A percentile compares a stretch with the other conserved stretches of the same genome.
These are phyloP conservation scores for Lactifluus echinatus DNA, from an alignment of 768 basidiomycete species.

Conservation along the genomic window DNA sequence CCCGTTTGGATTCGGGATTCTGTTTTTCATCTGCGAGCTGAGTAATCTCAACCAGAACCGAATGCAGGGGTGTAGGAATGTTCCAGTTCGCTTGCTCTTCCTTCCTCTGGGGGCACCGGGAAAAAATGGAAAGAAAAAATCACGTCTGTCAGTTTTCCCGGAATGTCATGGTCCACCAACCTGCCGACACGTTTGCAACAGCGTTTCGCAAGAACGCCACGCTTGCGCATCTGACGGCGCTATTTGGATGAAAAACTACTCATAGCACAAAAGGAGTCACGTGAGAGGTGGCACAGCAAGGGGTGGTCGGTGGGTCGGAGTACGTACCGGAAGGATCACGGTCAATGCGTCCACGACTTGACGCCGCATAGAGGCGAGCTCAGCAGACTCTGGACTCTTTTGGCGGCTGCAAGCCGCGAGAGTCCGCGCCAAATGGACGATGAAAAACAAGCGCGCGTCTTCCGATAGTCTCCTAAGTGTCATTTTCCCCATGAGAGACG, in stretches of 20 bases:
- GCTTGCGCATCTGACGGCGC: conserved; percentile 25
- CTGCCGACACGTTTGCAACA: conserved; percentile 38
- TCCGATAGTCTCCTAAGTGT: conserved; percentile 38
- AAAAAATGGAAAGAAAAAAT: background rate
- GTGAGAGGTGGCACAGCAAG: background rate
- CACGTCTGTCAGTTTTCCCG: conserved; percentile 1
- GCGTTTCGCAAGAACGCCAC: conserved; percentile 31
- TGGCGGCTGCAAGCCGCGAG: conserved; percentile 33
- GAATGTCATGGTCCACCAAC: conserved; percentile 26
- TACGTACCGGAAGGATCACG: conserved; percentile 40
- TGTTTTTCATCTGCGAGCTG: conserved; percentile 6
- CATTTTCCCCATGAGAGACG: conserved; percentile 35
- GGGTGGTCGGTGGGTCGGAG: no score
- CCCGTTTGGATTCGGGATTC: conserved; percentile 3
- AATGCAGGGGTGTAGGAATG: conserved; percentile 2
- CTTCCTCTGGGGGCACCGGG: conserved; percentile 7
- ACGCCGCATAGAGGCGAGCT: conserved; percentile 33
- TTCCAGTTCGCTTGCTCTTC: conserved; percentile 14
- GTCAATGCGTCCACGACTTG: conserved; percentile 45
- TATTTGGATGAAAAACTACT: conserved; percentile 28
- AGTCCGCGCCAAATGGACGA: conserved; percentile 38
- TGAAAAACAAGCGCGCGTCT: conserved; percentile 37
- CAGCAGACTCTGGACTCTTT: conserved; percentile 24
- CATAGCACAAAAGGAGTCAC: conserved; percentile 17
- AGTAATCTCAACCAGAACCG: conserved; percentile 10